Evolutionary conservation across 768 basidiomycete genomes (phyloP).

Genomic region (Rubroboletus pulcherrimus): DNA sequence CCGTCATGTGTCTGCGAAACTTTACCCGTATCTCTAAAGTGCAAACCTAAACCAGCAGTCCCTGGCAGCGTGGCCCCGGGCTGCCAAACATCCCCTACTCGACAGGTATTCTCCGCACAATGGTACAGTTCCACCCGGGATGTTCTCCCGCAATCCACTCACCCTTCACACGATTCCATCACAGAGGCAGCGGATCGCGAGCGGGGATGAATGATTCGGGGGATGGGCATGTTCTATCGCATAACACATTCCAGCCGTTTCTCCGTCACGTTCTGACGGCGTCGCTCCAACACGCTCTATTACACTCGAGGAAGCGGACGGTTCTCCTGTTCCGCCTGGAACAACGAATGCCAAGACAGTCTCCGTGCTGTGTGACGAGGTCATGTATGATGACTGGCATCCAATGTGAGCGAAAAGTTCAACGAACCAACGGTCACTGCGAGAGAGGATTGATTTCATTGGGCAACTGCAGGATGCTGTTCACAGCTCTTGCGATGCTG

Average conservation of each 20-base stretch:
- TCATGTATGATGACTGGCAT: neutral
- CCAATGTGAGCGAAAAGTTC: neutral
- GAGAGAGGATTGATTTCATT: neutral
- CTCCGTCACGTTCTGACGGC: neutral
- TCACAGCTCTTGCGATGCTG: slow-evolving; percentile 2
- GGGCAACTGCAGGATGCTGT: neutral
- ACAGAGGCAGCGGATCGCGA: slow-evolving; percentile 15
- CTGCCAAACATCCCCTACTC: neutral
- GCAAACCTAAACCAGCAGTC: neutral
- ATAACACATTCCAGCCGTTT: neutral
- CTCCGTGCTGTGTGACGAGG: neutral
- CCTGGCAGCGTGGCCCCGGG: neutral
- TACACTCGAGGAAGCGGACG: neutral
- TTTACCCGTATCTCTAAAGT: neutral
- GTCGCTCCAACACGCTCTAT: neutral
- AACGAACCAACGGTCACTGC: neutral
- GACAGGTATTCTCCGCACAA: neutral
- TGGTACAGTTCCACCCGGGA: neutral
- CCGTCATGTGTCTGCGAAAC: neutral
- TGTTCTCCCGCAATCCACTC: neutral
- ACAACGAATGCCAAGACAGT: neutral
- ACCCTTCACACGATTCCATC: neutral
- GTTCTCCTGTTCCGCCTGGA: neutral
- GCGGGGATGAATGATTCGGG: neutral
- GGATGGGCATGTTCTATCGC: neutral